Base-by-base conservation (phyloP, 2,329 filamentous ascomycete genomes). In the Alternaria rosae region DNA sequence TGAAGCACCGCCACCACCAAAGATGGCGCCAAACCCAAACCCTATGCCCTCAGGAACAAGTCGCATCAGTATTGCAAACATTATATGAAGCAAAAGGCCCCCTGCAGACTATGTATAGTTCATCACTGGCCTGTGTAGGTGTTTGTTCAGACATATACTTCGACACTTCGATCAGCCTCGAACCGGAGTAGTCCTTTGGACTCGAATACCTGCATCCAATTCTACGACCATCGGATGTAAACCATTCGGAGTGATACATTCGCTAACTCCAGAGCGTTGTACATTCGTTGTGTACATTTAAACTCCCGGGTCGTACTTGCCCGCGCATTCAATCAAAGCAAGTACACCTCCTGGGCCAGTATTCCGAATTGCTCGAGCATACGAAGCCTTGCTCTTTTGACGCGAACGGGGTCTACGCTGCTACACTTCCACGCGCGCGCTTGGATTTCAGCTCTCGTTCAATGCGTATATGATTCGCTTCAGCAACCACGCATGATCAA, bases 11-110 rank as follows among this genome's bases (percentile, higher is more conserved):
- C 64, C 71, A 9, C 65, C 66, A 21, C 57, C 70, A 4, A 70
- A 66, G 48, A 54, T 70, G n/a, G 41, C 64, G 20, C 53, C 73
- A 5, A 52, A 62, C n/a, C 60, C 70, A 20, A 70, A 63, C 63
- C 75, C 66, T 58, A 72, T 66, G 53, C 68, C 62, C 63, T 81
- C 69, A 77, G 84, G 70, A 77, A 83, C 76, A 76, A 78, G 75
- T 44, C 75, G 80, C 15, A 81, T 82, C 56, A 82, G 80, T 61
- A 82, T 82, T 62, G 79, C 80, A 35, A 82, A 82, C 53, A 82
- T 82, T 51, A 82, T 82, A 56, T 79, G 47, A 73, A 26, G 57
- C 23, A 26, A 56, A 44, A 25, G 21, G 38, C 44, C 11, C 17
- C 35, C 15, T 35, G 21, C 15, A 21, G 12, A 50, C 53, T 11